Base-by-base conservation (phyloP, 2,329 filamentous ascomycete species). In the Cylindrodendrum hubeiense region DNA sequence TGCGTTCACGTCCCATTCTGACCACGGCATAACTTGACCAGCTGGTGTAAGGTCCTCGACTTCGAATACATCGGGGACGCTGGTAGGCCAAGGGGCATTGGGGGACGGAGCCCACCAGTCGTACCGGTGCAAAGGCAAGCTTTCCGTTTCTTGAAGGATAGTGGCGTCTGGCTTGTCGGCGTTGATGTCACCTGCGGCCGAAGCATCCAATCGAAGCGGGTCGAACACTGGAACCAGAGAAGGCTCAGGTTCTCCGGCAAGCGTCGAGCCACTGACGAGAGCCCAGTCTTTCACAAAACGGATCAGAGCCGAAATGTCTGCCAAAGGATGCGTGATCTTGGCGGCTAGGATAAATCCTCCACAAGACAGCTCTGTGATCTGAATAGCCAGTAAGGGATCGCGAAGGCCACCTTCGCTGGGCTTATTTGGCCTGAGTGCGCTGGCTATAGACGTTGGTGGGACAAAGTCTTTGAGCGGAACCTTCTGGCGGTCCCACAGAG, bases 221-320 rank as follows among this genome's bases (percentile, higher is more conserved):
- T 69, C 51, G 3, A 75, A 74, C 0, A 55, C 1, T 2, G 61
- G 58, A 0, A 1, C 22, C 15, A 50, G 22, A 3, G 0, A 2
- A 12, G 52, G 19, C 1, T n/a, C 0, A 3, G 10, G 1, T 0
- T 53, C 37, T 0, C 22, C 49, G 0, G 30, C 12, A 1, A 69
- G 5, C 0, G 17, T n/a, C 1, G 58, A 26, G 4, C 57, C 21
- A 3, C 67, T 73, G 2, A 64, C n/a, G 0, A 10, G 13, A 0
- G 73, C 71, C 73, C 74, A 76, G 13, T 73, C 66, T 13, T 68
- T 71, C 3, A 75, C 28, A 5, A 76, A 63, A 3, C 52, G 4
- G 2, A 74, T 44, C 1, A 76, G 52, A 2, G 67, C 59, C 0
- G 68, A 67, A 5, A 69, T 70, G 39, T 76, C 74, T 8, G 73